These are phyloP conservation scores for Yamadazyma insecticola DNA, from an alignment of 805 yeast genomes.

Conservation along the genomic window DNA sequence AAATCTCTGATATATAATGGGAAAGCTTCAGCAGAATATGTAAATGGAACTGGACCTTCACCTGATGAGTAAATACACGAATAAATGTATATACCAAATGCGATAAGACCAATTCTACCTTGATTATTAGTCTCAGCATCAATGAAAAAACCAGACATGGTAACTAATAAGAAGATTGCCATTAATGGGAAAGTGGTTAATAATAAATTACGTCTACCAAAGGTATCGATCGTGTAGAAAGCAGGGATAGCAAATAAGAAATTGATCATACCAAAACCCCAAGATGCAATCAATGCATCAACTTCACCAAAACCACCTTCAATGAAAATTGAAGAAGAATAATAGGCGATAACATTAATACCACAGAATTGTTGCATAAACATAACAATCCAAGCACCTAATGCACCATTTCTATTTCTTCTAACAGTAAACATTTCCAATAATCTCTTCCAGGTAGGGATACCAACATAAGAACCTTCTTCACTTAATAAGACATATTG, in stretches of 20 bases:
- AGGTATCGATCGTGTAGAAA: constrained; percentile 69
- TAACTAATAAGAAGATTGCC: constrained; percentile 53
- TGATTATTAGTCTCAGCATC: constrained; percentile 35
- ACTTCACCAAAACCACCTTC: constrained; percentile 60
- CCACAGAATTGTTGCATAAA: constrained; percentile 93
- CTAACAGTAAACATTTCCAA: constrained; percentile 63
- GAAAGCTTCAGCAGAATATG: constrained; percentile 79
- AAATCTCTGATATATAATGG: constrained; percentile 75
- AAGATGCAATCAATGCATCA: constrained; percentile 69
- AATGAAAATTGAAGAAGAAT: constrained; percentile 71
- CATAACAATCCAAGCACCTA: constrained; percentile 79
- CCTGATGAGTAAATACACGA: constrained; percentile 75
- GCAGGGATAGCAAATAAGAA: constrained; percentile 83
- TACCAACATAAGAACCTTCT: constrained; percentile 47
- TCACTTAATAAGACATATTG: constrained; percentile 55
- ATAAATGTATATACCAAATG: constrained; percentile 70
- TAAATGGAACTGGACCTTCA: constrained; percentile 88
- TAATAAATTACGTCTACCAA: constrained; percentile 64
- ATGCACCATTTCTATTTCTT: constrained; percentile 78
- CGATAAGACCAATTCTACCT: constrained; percentile 62
- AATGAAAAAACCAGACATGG: constrained; percentile 74
- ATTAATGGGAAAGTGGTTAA: constrained; percentile 60
- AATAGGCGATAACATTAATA: constrained; percentile 82
- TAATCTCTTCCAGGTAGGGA: constrained; percentile 43
- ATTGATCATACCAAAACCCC: constrained; percentile 84